Conservation (phyloP, 1,284 basidiomycete genomes). For the Ganoderma multipileum region DNA sequence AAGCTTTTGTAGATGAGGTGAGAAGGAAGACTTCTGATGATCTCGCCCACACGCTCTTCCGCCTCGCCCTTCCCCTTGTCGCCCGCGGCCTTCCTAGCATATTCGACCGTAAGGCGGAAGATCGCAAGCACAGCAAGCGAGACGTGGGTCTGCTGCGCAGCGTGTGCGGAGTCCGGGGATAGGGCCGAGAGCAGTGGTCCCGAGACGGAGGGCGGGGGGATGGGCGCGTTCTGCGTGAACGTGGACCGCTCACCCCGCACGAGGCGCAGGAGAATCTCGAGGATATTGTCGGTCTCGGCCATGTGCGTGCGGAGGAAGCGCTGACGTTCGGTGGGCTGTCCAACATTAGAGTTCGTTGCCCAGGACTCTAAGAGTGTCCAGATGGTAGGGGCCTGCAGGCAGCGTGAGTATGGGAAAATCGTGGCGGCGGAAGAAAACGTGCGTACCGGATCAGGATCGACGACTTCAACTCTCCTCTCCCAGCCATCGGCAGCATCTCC, state of each 20-base stretch:
- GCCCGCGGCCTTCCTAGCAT: conserved; percentile 74
- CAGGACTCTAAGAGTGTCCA: conserved; percentile 88
- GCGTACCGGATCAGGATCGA: conserved; percentile 93
- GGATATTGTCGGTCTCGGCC: conserved; percentile 82
- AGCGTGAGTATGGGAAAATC: conserved; percentile 21
- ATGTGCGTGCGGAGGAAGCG: conserved; percentile 90
- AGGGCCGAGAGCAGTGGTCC: conserved; percentile 75
- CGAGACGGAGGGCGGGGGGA: conserved; percentile 64
- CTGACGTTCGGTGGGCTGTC: conserved; percentile 77
- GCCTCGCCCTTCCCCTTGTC: conserved; percentile 73
- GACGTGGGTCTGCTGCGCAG: conserved; percentile 90
- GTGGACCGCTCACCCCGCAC: conserved; percentile 88
- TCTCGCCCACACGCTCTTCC: conserved; percentile 85
- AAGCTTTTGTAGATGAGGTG: conserved; percentile 88
- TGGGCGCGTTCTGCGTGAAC: conserved; percentile 64
- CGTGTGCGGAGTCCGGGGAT: conserved; percentile 77
- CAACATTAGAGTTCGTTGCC: conserved; percentile 82
- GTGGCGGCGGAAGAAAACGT: conserved; percentile 16
- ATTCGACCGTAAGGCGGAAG: conserved; percentile 85
- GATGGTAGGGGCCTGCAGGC: conserved; percentile 86
- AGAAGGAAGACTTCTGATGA: conserved; percentile 85
- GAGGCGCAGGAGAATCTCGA: conserved; percentile 90
- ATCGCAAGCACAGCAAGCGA: conserved; percentile 91
- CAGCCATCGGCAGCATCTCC: conserved; percentile 81
- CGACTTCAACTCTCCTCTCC: conserved; percentile 91